Conservation (phyloP, 2,329 filamentous ascomycete species). For the Penicillium hesseltinei region DNA sequence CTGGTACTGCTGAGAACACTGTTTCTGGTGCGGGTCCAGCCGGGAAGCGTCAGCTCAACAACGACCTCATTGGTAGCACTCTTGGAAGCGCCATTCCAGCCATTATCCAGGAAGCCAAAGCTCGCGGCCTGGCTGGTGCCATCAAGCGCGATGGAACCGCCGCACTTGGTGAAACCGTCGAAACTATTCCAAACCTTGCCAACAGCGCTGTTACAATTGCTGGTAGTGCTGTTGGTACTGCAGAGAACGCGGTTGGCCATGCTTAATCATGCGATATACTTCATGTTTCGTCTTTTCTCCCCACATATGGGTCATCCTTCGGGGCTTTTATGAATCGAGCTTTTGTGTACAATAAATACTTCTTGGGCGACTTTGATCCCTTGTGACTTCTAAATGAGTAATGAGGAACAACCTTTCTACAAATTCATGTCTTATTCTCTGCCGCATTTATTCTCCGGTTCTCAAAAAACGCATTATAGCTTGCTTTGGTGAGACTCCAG, state of each 20-base stretch:
- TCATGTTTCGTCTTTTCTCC: not conserved
- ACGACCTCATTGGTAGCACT: not conserved
- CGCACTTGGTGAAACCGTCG: not conserved
- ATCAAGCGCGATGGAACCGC: conserved; percentile 3
- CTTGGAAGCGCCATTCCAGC: not conserved
- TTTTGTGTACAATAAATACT: conserved; percentile 19
- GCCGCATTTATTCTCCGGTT: not conserved
- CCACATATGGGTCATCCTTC: not conserved
- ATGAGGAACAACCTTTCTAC: not conserved
- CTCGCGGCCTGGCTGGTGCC: not conserved
- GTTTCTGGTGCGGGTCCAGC: not conserved
- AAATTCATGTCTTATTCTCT: not conserved
- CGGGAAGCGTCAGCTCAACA: not conserved
- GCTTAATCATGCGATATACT: not conserved
- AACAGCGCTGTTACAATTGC: conserved; percentile 8
- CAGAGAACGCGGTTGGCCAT: conserved; percentile 8
- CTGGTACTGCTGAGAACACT: conserved; percentile 14
- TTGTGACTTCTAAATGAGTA: not conserved
- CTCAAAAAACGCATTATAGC: not conserved
- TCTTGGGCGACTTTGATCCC: conserved; percentile 6
- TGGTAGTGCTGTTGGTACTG: conserved; percentile 13
- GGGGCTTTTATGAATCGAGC: not conserved
- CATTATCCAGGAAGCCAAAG: not conserved
- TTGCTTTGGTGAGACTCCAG: not conserved
- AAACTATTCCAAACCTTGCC: not conserved